These are phyloP conservation scores for Omphalea diandra DNA, from an alignment of 441 rosid species.

Conservation along the genomic window DNA sequence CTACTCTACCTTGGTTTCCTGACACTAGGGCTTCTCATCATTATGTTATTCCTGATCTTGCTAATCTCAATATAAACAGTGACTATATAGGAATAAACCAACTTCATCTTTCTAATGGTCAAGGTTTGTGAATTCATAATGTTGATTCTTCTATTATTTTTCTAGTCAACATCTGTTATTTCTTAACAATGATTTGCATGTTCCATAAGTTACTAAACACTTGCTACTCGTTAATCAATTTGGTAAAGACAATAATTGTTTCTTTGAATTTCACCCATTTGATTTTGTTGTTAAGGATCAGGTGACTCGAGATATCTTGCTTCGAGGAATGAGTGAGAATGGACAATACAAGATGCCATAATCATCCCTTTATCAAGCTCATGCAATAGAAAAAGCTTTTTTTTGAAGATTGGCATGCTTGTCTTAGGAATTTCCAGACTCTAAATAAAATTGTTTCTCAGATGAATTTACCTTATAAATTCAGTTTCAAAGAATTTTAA, in stretches of 20 bases:
- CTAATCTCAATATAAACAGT: neutral
- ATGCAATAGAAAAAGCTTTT: neutral
- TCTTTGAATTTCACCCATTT: no score
- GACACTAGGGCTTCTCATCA: no score
- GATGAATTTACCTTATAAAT: neutral
- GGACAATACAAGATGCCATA: neutral
- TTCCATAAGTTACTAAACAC: neutral
- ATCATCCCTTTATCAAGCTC: neutral
- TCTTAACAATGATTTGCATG: neutral
- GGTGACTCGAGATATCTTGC: neutral
- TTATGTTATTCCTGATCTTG: neutral
- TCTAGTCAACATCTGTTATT: neutral
- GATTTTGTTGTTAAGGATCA: neutral
- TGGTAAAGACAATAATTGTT: no score
- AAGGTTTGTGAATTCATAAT: neutral
- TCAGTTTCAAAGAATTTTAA: no score
- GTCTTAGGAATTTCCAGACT: neutral
- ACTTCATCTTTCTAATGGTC: neutral
- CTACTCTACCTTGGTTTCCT: neutral
- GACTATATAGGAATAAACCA: neutral
- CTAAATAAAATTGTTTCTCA: no score
- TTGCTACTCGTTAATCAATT: no score
- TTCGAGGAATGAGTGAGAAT: no score
- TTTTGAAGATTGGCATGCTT: neutral
- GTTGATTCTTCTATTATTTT: neutral